Percentiles rank a stretch among this genome's conserved stretches.
phyloP scores from a whole-genome alignment of 1,284 basidiomycete genomes.

The Papiliotrema flavescens region DNA sequence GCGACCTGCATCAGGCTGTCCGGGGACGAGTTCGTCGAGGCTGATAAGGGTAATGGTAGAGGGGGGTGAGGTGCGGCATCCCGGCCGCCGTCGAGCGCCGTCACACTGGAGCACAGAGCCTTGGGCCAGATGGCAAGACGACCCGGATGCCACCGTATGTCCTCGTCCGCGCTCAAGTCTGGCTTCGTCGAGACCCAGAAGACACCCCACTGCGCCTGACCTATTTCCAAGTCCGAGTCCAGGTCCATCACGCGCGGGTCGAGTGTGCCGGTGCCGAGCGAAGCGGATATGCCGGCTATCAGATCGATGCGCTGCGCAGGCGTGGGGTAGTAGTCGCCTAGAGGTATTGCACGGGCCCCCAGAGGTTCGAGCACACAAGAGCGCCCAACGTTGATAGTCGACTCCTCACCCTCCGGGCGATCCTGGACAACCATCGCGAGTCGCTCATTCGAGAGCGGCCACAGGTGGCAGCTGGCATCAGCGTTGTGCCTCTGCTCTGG shows the following conservation, averaged over 20 bases:
- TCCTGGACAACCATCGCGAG: too few species aligned
- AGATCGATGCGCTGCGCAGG: neutral
- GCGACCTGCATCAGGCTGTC: constrained; percentile 29
- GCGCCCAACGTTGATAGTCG: neutral
- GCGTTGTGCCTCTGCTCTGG: neutral
- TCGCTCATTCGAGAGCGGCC: constrained; percentile 6
- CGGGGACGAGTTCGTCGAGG: neutral
- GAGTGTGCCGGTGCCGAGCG: neutral
- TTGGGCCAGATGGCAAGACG: neutral
- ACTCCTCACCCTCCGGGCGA: neutral
- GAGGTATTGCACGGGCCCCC: neutral
- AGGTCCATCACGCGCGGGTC: neutral
- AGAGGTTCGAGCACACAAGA: neutral
- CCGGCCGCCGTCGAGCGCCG: too few species aligned
- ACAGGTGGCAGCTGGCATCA: constrained; percentile 5
- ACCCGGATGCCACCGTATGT: neutral
- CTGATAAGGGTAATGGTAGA: neutral
- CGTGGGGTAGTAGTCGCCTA: constrained; percentile 1
- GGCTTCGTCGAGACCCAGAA: neutral
- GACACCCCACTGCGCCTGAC: neutral
- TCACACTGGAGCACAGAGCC: too few species aligned
- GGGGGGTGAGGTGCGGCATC: too few species aligned
- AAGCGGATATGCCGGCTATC: neutral
- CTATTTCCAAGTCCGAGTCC: neutral
- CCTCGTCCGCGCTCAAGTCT: too few species aligned